Evolutionary conservation across 306 rosid genomes (phyloP).

Genomic region (Echinosophora koreensis): DNA sequence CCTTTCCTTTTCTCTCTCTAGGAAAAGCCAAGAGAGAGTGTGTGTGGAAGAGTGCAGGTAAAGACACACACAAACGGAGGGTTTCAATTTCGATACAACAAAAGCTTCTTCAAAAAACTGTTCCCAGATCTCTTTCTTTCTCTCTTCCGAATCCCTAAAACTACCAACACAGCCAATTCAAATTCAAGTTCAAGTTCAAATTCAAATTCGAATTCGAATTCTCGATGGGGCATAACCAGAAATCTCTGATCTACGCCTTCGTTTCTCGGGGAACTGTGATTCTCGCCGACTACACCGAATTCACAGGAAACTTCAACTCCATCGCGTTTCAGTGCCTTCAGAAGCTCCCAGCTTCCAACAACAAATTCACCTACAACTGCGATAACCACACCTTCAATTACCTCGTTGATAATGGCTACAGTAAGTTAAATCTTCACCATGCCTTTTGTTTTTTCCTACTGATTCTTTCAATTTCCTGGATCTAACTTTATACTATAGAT

Average conservation of each 20-base stretch:
- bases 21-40: slow-evolving; percentile 7
- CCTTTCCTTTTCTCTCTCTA: not conserved
- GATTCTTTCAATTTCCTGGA: not conserved
- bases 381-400: slow-evolving; percentile 62
- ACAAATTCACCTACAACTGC: slow-evolving; percentile 66
- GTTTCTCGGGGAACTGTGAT: slow-evolving; percentile 58
- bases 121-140: slow-evolving; percentile 27
- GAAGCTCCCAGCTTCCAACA: slow-evolving; percentile 58
- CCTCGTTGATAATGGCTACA: slow-evolving; percentile 55
- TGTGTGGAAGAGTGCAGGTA: not conserved
- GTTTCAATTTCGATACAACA: not conserved
- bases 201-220: not conserved
- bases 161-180: not conserved
- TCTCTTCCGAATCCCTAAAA: not conserved
- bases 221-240: slow-evolving; percentile 53
- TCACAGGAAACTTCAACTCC: slow-evolving; percentile 59
- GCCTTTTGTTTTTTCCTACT: too few relatives aligned
- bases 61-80: not conserved
- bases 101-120: not conserved
- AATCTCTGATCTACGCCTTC: slow-evolving; percentile 60
- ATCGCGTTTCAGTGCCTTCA: slow-evolving; percentile 64
- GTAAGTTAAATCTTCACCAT: slow-evolving; percentile 29
- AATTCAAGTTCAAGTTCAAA: not conserved
- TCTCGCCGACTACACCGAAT: slow-evolving; percentile 61
- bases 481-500: not conserved